Percentiles rank a stretch among this genome's conserved stretches.
Evolutionary conservation across 73 alveolate genomes (phyloP).

Genomic region (Paramecium primaurelia): DNA sequence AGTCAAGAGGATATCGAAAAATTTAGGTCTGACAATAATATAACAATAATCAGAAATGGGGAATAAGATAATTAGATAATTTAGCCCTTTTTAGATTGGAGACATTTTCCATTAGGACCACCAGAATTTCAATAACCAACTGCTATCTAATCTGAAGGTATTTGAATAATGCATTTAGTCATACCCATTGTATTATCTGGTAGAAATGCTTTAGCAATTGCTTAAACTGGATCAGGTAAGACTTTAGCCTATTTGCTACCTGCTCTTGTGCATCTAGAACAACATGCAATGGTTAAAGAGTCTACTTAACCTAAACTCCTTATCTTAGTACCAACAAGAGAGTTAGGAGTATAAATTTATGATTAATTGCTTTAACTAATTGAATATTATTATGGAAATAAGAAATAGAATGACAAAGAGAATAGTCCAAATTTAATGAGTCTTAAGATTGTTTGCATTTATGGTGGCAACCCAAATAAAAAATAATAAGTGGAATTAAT

Average conservation of each 20-base stretch:
- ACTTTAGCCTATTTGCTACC: constrained; percentile 78
- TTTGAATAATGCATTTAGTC: constrained; percentile 47
- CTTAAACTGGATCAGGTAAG: constrained; percentile 82
- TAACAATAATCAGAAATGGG: not conserved
- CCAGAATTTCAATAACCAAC: constrained; percentile 60
- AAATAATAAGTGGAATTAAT: constrained; percentile 69
- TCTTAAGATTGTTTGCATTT: constrained; percentile 70
- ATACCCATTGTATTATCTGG: constrained; percentile 80
- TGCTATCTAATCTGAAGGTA: constrained; percentile 77
- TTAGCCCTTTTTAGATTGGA: not conserved
- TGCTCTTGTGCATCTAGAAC: constrained; percentile 67
- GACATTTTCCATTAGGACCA: not conserved
- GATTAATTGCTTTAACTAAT: constrained; percentile 58
- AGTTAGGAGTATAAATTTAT: constrained; percentile 69
- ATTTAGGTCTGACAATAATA: not conserved
- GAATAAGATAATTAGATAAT: not conserved
- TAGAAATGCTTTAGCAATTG: constrained; percentile 68
- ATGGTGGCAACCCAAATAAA: constrained; percentile 76
- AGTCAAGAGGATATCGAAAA: not conserved
- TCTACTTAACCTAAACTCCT: constrained; percentile 64
- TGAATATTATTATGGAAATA: not conserved
- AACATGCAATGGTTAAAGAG: not conserved
- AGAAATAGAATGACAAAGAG: constrained; percentile 47
- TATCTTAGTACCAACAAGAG: constrained; percentile 78
- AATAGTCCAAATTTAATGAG: not conserved